Conservation (phyloP, 208 protist species). For the Leishmania tarentolae region DNA sequence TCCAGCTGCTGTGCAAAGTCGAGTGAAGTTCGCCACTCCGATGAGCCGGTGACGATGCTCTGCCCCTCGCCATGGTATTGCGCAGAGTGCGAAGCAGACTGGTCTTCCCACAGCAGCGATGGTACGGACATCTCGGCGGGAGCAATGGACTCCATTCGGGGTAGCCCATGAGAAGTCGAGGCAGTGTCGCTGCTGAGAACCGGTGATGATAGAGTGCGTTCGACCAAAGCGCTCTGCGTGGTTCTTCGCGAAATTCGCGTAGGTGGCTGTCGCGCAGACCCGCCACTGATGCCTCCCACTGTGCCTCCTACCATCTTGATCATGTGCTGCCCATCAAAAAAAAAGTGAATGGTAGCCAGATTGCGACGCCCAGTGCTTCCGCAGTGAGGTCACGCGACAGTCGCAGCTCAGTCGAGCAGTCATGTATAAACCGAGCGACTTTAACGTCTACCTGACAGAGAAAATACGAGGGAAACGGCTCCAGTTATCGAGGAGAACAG, state of each 20-base stretch:
- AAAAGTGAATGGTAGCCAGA: neutral
- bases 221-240: neutral
- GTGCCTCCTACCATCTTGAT: conserved; percentile 1
- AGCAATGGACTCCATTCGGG: neutral
- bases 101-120: conserved; percentile 4
- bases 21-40: conserved; percentile 23
- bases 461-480: neutral
- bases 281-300: neutral
- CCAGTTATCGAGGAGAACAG: neutral
- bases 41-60: neutral
- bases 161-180: neutral
- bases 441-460: neutral
- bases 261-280: neutral
- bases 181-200: conserved; percentile 31
- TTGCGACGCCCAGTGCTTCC: neutral
- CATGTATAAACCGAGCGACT: neutral
- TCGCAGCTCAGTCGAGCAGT: conserved; percentile 5
- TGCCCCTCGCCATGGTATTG: neutral
- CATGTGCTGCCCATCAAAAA: neutral
- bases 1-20: conserved; percentile 58
- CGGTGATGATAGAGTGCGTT: conserved; percentile 15
- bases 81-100: neutral
- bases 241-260: neutral
- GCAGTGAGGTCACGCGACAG: neutral
- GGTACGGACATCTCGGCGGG: neutral